Conservation (phyloP, 805 yeast genomes). For the Suhomyces prunicola region DNA sequence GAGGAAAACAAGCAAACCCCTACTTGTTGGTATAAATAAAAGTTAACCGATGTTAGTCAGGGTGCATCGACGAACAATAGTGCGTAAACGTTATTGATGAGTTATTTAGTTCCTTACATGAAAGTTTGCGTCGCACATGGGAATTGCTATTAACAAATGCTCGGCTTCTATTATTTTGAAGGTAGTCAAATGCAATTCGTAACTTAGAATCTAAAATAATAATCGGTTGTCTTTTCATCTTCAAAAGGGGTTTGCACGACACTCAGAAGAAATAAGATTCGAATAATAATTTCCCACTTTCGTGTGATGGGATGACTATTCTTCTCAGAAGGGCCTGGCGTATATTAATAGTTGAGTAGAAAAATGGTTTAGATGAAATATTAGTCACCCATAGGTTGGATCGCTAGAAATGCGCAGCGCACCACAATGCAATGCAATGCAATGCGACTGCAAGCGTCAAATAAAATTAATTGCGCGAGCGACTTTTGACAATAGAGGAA, state of each 20-base stretch:
- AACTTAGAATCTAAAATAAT: not conserved
- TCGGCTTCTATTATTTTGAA: not conserved
- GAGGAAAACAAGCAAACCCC: not conserved
- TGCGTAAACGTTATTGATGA: not conserved
- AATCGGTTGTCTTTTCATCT: not conserved
- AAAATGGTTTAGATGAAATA: not conserved
- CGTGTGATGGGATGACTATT: not conserved
- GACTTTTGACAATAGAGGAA: not conserved
- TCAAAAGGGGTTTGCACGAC: not conserved
- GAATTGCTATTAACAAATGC: not conserved
- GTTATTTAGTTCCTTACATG: constrained; percentile 5
- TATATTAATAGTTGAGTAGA: not conserved
- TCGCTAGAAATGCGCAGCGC: not conserved
- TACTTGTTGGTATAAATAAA: not conserved
- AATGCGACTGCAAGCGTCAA: not conserved
- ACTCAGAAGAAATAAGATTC: not conserved
- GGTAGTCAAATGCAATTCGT: not conserved
- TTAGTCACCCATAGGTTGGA: not conserved
- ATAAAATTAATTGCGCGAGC: not conserved
- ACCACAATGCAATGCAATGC: not conserved
- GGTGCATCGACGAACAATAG: not conserved
- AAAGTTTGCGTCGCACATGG: not conserved
- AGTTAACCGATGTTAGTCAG: not conserved
- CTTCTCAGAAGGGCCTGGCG: not conserved
- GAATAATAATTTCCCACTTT: not conserved